A percentile compares a stretch with the other conserved stretches of the same genome.
phyloP scores from a whole-genome alignment of 208 protist species.

The Trypanosoma scelopori region DNA sequence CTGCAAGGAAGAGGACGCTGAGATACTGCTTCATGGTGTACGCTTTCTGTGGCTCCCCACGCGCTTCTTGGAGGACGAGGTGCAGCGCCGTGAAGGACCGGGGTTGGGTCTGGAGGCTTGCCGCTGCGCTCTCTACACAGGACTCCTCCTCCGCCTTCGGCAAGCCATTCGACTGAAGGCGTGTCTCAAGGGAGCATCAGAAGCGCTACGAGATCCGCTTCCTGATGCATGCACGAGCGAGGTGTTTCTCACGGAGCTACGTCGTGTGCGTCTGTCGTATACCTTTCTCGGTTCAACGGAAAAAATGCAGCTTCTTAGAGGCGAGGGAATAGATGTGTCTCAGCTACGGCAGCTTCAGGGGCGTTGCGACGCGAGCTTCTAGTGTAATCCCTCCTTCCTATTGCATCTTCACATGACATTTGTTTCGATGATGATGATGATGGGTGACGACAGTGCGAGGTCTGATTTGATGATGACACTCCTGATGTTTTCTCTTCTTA shows the following conservation, averaged over 20 bases:
- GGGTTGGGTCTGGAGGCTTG: constrained; percentile 1
- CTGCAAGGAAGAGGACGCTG: constrained; percentile 19
- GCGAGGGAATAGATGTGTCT: constrained; percentile 8
- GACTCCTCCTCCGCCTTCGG: constrained; percentile 21
- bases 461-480: neutral
- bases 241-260: constrained; percentile 20
- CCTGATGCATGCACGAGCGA: constrained; percentile 1
- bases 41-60: constrained; percentile 32
- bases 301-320: constrained; percentile 5
- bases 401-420: neutral
- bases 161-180: constrained; percentile 23
- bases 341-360: constrained; percentile 12
- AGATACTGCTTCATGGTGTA: constrained; percentile 16
- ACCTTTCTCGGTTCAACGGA: constrained; percentile 20
- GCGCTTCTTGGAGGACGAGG: constrained; percentile 24
- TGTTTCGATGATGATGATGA: neutral
- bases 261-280: constrained; percentile 28
- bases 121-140: constrained; percentile 17
- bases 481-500: neutral
- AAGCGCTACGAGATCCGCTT: neutral
- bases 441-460: no score
- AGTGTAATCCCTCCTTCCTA: neutral
- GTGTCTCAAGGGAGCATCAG: neutral
- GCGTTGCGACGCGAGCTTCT: constrained; percentile 17
- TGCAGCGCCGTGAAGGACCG: constrained; percentile 8